Base-by-base conservation (phyloP, 169 alveolate genomes). In the Hammondia hammondi region DNA sequence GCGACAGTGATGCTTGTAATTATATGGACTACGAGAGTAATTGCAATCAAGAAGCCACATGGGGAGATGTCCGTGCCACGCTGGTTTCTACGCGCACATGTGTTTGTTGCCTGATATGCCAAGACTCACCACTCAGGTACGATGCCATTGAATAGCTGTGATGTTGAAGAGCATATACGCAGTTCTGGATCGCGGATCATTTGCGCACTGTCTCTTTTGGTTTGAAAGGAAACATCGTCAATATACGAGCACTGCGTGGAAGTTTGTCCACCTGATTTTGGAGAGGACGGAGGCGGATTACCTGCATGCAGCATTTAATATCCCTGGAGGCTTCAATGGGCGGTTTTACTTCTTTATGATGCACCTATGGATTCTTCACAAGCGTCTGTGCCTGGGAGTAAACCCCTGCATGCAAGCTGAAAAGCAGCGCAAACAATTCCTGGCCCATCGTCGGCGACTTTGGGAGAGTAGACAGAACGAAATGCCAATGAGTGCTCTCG, bases 271-370 rank as follows among this genome's bases (percentile, higher is more conserved):
- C 46, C 21, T 90, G 24, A 90, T 90, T n/a, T 52, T 90, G 61
- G 93, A 90, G 56, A 21, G 93, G 57, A 82, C 81, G 43, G 93
- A 90, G 39, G 67, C 89, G 37, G 85, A 57, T 32, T 39, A 24
- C 45, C 29, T 57, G 52, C 92, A 24, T 39, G 71, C 87, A 29
- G 93, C 93, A 6, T 89, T 89, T 45, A 52, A 7, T 9, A 67
- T 89, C n/a, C 93, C 93, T 0, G 73, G 45, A 32, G 93, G 93
- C 57, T 89, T 89, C 45, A 89, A 89, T 29, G 93, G 93, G 24
- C 67, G 70, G 21, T 89, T 89, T 37, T 73, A 73, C 85, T 73
- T 89, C 35, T 89, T 70, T n/a, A 27, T 89, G 43, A 9, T 89
- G 14, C 93, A 89, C 39, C 81, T 89, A 17, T 89, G 93, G 93